Evolutionary conservation across 495 filamentous ascomycete genomes (phyloP), one percentile per base, ranked within the genome.

Genomic region (Neurospora sp.): DNA sequence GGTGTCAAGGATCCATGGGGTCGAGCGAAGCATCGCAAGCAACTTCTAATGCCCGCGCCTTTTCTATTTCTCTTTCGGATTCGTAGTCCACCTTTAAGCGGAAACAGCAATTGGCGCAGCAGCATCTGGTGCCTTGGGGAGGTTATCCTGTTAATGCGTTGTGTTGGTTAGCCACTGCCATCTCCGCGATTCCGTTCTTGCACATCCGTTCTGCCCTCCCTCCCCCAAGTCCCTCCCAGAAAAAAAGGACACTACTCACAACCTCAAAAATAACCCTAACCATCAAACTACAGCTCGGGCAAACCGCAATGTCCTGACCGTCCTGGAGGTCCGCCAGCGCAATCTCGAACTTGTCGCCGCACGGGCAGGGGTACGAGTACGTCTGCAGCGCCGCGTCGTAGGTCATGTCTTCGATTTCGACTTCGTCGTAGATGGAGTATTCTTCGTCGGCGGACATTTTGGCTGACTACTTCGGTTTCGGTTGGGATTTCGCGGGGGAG

Each of bases 401-500:
- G 79, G 93, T 96, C 93, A 98, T 97, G 81, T 99, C 96, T 82
- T 99, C 96, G 87, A 99, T 98, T 81, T 99, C 96, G 84, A 99
- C 94, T 83, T 99, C 95, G 83, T 99, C 96, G 86, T 99, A 99
- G 78, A 97, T 92, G 73, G 91, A 89, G 62, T 90, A 80, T 69
- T 86, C 82, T 46, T 91, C 90, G 69, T 86, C 83, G 69, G 90
- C 83, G 69, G 90, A 86, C 91, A 92, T 93, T 69, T 79, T 85
- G 27, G 35, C 37, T n/a, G 49, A 31, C 31, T n/a, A 14, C 2
- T 20, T 46, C 6, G n/a, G 16, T 44, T 46, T 41, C 12, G 40
- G 41, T 42, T 42, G 40, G 14, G 10, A 16, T 46, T 49, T 60
- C 4, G 49, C 11, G 5, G 49, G 23, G 5, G 46, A n/a, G 3